phyloP scores from a whole-genome alignment of 1,139 yeast genomes.

The Scheffersomyces segobiensis region DNA sequence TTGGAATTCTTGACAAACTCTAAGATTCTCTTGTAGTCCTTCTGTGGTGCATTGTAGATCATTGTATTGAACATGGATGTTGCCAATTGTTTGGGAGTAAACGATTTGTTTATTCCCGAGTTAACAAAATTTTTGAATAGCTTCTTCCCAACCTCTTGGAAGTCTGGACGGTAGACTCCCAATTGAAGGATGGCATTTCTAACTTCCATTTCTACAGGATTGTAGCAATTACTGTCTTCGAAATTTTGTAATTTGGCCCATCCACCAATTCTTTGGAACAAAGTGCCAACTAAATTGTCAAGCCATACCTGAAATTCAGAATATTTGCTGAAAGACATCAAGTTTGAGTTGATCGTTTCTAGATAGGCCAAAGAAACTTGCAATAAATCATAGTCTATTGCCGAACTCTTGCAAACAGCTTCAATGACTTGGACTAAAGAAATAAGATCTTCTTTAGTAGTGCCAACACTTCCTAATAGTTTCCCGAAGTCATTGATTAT shows the following conservation, averaged over 20 bases:
- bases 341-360: conserved; percentile 29
- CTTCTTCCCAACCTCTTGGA: conserved; percentile 33
- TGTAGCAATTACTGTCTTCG: conserved; percentile 10
- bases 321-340: conserved; percentile 31
- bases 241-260: conserved; percentile 20
- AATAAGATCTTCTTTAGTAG: conserved; percentile 23
- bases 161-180: conserved; percentile 27
- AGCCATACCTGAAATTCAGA: conserved; percentile 24
- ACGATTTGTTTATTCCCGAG: conserved; percentile 49
- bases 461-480: conserved; percentile 22
- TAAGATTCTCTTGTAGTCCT: conserved; percentile 58
- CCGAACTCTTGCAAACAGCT: conserved; percentile 20
- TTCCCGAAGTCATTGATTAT: conserved; percentile 40
- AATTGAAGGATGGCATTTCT: conserved; percentile 43
- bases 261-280: conserved; percentile 24
- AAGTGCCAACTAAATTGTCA: conserved; percentile 14
- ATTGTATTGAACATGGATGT: conserved; percentile 34
- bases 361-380: conserved; percentile 31
- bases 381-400: conserved; percentile 26
- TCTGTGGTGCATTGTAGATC: conserved; percentile 36
- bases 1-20: conserved; percentile 53
- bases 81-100: conserved; percentile 49
- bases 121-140: conserved; percentile 44
- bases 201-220: conserved; percentile 35
- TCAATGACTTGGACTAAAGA: conserved; percentile 30